Evolutionary conservation across 75 land plant genomes (phyloP), one percentile per base, ranked within the genome.

Genomic region (Gnetum montanum): DNA sequence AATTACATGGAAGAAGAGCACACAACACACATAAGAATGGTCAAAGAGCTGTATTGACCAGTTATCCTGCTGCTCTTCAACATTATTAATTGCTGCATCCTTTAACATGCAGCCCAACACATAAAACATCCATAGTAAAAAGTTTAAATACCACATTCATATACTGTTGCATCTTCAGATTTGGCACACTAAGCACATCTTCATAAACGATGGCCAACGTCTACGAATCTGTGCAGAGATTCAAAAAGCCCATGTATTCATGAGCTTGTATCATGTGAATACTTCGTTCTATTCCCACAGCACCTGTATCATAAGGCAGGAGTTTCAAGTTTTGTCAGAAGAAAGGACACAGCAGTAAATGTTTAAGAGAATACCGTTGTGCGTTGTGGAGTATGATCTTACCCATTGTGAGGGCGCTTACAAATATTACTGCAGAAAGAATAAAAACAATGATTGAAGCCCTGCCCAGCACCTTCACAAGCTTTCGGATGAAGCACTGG

Each of bases 351-450:
- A 12, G 31, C n/a, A 18, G 26, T 5, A 16, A 16, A 8, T 3
- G 19, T 53, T 4, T 50, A 30, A 7, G 7, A 27, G 6, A 12
- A 29, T 13, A 28, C 1, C 31, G 8, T 7, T 20, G 31, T 15
- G n/a, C 4, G 28, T 18, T 13, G 22, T 10, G 31, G 6, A 27
- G 5, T 23, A 10, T n/a, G 19, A 33, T 33, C 54, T 57, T 71
- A 89, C 90, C 95, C 80, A 89, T 84, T 13, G 68, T 75, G 22
- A 89, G 36, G 33, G 86, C 85, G 36, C 90, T 82, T 0, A 76
- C 68, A 45, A 79, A 76, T 28, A 85, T 82, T 26, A 86, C 79
- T 29, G 54, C 63, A 4, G 90, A 78, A 30, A 89, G 83, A 13
- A 85, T 67, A 59, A 85, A 85, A 12, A 89, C 70, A 26, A 89